Evolutionary conservation across 2,329 filamentous ascomycete genomes (phyloP), one percentile per base, ranked within the genome.

Genomic region (Diaporthe helianthi): DNA sequence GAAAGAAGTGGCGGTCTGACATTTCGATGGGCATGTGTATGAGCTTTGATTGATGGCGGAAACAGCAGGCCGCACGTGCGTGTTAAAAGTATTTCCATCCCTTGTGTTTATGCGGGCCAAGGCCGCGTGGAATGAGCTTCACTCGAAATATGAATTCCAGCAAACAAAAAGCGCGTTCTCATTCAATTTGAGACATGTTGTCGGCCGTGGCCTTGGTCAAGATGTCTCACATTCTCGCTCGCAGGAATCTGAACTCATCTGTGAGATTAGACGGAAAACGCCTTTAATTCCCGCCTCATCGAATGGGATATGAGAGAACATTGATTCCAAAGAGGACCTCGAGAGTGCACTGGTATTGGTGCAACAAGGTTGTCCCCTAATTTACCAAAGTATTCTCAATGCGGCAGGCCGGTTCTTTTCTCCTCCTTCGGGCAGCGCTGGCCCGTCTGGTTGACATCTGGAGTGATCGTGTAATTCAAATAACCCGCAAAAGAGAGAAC

Each of bases 31-130:
- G 15, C 19, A 22, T n/a, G 13, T 6, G 7, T 7, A 36, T 19
- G 17, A 17, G 29, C 8, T 63, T 22, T 63, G 19, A 36, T 63
- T 63, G 26, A 26, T 7, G 29, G 19, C 36, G 38, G 38, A 33
- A 33, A 12, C 24, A 46, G 9, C 13, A 7, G 26, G 19, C 41
- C 29, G n/a, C n/a, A n/a, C n/a, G n/a, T n/a, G n/a, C n/a, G 10
- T 36, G 36, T 63, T 41, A 58, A 58, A 44, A 47, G n/a, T 8
- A 44, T 10, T 46, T 49, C n/a, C 17, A 29, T 63, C 58, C 58
- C 58, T 49, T 49, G 10, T 17, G n/a, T 49, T 49, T 12, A 22
- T 47, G 44, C 29, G 38, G 19, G 58, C 29, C 13, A 47, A 24
- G 13, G 19, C 41, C 41, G 58, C 41, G 2, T 49, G 58, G 44